Conservation (phyloP, 2,329 filamentous ascomycete genomes). For the Aspergillus ruber region DNA sequence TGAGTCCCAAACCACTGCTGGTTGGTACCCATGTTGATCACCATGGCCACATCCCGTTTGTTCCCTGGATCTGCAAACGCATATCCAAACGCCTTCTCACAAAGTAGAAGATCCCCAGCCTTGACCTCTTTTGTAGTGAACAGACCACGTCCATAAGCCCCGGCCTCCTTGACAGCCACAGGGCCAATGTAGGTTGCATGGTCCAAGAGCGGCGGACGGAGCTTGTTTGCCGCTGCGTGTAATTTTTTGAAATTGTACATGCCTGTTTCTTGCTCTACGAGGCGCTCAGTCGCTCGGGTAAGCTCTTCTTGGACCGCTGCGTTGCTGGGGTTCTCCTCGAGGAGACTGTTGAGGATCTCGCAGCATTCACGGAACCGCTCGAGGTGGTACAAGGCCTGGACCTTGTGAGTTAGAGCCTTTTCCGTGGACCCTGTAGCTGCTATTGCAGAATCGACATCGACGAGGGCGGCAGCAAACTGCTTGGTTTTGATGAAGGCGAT, state of each 20-base stretch:
- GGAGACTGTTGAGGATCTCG: slow-evolving; percentile 28
- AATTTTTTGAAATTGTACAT: slow-evolving; percentile 21
- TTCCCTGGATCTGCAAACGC: slow-evolving; percentile 7
- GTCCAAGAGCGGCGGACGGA: slow-evolving; percentile 40
- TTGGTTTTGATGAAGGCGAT: slow-evolving; percentile 25
- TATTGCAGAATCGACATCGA: slow-evolving; percentile 19
- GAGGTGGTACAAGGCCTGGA: slow-evolving; percentile 42
- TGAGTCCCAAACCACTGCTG: slow-evolving; percentile 32
- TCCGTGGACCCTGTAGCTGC: slow-evolving; percentile 24
- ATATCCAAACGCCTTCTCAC: slow-evolving; percentile 51
- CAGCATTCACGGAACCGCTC: slow-evolving; percentile 32
- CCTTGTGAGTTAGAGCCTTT: slow-evolving; percentile 42
- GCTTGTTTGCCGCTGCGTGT: slow-evolving; percentile 24
- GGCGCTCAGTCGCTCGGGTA: slow-evolving; percentile 16
- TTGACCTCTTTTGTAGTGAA: slow-evolving; percentile 46
- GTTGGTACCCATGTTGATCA: slow-evolving; percentile 35
- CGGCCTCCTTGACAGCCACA: slow-evolving; percentile 37
- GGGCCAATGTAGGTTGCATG: slow-evolving; percentile 42
- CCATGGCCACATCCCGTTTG: slow-evolving; percentile 14
- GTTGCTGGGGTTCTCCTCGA: slow-evolving; percentile 31
- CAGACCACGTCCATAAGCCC: slow-evolving; percentile 43
- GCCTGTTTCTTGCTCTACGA: slow-evolving; percentile 13
- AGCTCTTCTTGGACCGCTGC: slow-evolving; percentile 22
- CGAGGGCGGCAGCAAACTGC: slow-evolving; percentile 30
- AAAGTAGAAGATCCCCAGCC: slow-evolving; percentile 48